Percentiles rank a stretch among this genome's conserved stretches.
phyloP scores from a whole-genome alignment of 2,329 filamentous ascomycete genomes.

The Fusarium sp. region DNA sequence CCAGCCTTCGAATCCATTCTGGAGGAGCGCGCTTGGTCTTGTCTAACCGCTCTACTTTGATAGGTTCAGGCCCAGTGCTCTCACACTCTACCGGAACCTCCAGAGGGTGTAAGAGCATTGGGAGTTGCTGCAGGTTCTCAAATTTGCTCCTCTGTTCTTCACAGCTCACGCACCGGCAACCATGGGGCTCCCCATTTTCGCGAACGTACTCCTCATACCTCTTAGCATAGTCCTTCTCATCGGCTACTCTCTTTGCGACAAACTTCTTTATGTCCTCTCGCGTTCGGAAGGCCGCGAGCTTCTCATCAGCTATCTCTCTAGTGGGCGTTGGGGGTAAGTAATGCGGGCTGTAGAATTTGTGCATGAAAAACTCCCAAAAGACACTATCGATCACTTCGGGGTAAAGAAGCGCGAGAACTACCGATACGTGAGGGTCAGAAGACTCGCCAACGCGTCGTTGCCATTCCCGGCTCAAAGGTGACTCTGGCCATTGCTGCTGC shows the following conservation, averaged over 20 bases:
- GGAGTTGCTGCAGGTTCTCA: neutral
- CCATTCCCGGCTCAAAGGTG: neutral
- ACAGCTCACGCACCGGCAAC: neutral
- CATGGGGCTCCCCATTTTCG: neutral
- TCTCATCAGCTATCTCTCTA: neutral
- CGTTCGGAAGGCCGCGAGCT: neutral
- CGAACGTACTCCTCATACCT: neutral
- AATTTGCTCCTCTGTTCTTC: neutral
- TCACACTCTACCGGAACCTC: slow-evolving; percentile 1
- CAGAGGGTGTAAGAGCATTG: neutral
- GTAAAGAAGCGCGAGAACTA: neutral
- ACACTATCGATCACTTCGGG: neutral
- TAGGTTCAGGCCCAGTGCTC: neutral
- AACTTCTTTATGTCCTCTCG: neutral
- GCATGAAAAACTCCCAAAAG: neutral
- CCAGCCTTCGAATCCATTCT: too few relatives aligned
- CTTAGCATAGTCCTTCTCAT: neutral
- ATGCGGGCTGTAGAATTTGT: neutral
- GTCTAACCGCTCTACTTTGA: neutral
- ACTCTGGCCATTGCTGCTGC: neutral
- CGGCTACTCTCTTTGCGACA: neutral
- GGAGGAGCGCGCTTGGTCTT: too few relatives aligned
- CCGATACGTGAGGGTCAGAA: neutral
- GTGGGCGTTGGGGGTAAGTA: neutral
- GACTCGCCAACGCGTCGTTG: neutral